These are phyloP conservation scores for Capronia epimyces DNA, from an alignment of 2,329 filamentous ascomycete genomes.

Conservation along the genomic window DNA sequence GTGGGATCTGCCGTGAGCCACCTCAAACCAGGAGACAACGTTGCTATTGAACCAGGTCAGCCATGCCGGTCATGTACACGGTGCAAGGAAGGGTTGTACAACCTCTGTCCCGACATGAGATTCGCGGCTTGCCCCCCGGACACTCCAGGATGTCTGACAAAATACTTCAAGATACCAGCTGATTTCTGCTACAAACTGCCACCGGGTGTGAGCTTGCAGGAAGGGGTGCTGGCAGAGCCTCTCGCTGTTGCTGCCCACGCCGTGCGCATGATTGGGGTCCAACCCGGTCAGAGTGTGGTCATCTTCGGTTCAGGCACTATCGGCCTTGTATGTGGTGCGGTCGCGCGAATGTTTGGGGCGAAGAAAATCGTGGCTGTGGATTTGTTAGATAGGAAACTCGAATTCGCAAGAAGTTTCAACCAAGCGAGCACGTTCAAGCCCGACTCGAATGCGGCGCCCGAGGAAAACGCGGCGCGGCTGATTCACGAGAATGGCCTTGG, in stretches of 20 bases:
- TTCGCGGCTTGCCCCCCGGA: constrained; percentile 41
- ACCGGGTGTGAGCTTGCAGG: constrained; percentile 35
- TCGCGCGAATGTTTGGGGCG: constrained; percentile 58
- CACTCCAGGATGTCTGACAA: constrained; percentile 37
- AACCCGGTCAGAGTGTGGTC: constrained; percentile 38
- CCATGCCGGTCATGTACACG: constrained; percentile 34
- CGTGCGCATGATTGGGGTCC: constrained; percentile 38
- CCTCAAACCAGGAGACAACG: constrained; percentile 32
- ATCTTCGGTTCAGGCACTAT: constrained; percentile 45
- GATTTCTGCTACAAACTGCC: constrained; percentile 41
- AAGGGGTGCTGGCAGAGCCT: constrained; percentile 47
- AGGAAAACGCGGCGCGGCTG: constrained; percentile 31
- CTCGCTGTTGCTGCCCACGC: constrained; percentile 45
- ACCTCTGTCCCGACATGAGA: constrained; percentile 38
- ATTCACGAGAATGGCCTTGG: constrained; percentile 38
- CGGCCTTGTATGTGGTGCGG: constrained; percentile 53
- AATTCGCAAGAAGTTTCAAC: constrained; percentile 42
- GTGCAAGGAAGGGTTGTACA: constrained; percentile 39
- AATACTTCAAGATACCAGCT: constrained; percentile 37
- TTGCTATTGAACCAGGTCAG: constrained; percentile 37
- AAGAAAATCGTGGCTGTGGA: constrained; percentile 57
- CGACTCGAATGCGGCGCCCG: constrained; percentile 14
- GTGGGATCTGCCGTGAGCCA: constrained; percentile 30
- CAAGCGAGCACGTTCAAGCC: constrained; percentile 18
- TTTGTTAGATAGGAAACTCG: constrained; percentile 54